Evolutionary conservation across 1,139 yeast species (phyloP).

Genomic region (Blastobotrys malaysiensis): DNA sequence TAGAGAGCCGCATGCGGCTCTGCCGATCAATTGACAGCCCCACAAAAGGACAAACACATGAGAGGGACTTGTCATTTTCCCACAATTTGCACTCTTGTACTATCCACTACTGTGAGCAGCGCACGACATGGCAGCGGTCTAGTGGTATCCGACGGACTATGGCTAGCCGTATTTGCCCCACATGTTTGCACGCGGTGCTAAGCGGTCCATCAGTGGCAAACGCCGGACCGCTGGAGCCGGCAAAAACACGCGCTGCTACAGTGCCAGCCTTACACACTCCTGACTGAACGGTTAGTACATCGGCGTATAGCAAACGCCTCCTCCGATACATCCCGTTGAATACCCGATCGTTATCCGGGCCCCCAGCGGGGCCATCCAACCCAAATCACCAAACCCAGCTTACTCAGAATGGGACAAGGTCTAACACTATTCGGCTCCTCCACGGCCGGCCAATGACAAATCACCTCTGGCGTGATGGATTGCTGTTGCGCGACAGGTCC

Average conservation of each 20-base stretch:
- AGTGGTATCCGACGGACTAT: neutral
- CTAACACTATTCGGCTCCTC: neutral
- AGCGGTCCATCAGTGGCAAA: too few species aligned
- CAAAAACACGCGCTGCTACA: too few species aligned
- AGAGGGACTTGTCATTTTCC: too few species aligned
- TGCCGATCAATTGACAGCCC: neutral
- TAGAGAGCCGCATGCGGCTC: neutral
- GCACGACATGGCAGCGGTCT: neutral
- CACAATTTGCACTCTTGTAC: neutral
- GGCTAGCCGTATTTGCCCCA: neutral
- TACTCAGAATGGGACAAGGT: neutral
- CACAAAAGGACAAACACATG: neutral
- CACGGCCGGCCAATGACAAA: neutral
- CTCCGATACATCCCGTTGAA: neutral
- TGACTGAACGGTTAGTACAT: too few species aligned
- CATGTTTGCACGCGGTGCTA: neutral
- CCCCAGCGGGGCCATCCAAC: neutral
- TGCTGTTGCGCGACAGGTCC: neutral
- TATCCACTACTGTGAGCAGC: too few species aligned
- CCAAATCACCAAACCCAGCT: too few species aligned
- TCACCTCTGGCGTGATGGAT: neutral
- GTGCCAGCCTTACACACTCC: too few species aligned
- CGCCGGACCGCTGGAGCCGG: too few species aligned
- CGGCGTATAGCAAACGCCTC: too few species aligned
- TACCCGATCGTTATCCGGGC: neutral